Percentiles rank a stretch among this genome's conserved stretches.
Conservation (phyloP, 176 grass and related monocot genomes). For the maize (Zea mays) region Zm-B73-REFERENCE-NAM-5.0 NC_050096.1:197942501-197943000, state of each 20-base stretch:
- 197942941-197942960: slow-evolving; percentile 18
- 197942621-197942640: slow-evolving; percentile 1
- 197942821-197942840: slow-evolving; percentile 84
- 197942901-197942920: slow-evolving; percentile 3
- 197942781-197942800: slow-evolving; percentile 86
- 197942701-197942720: slow-evolving; percentile 28
- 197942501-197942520: slow-evolving; percentile 73
- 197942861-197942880: not conserved
- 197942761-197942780: slow-evolving; percentile 87
- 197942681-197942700: slow-evolving; percentile 1
- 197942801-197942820: slow-evolving; percentile 90
- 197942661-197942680: slow-evolving; percentile 18
- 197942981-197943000: slow-evolving; percentile 91
- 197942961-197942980: slow-evolving; percentile 65
- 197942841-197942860: slow-evolving; percentile 44
- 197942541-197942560: slow-evolving; percentile 93
- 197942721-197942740: slow-evolving; percentile 1
- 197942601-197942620: slow-evolving; percentile 86
- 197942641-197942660: slow-evolving; percentile 5
- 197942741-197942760: slow-evolving; percentile 46
- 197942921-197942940: not conserved
- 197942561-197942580: slow-evolving; percentile 78
- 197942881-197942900: slow-evolving; percentile 10
- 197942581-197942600: slow-evolving; percentile 99
- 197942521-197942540: slow-evolving; percentile 96